Evolutionary conservation across 2,329 filamentous ascomycete species (phyloP), one percentile per base, ranked within the genome.

Genomic region (Corynespora cassiicola): DNA sequence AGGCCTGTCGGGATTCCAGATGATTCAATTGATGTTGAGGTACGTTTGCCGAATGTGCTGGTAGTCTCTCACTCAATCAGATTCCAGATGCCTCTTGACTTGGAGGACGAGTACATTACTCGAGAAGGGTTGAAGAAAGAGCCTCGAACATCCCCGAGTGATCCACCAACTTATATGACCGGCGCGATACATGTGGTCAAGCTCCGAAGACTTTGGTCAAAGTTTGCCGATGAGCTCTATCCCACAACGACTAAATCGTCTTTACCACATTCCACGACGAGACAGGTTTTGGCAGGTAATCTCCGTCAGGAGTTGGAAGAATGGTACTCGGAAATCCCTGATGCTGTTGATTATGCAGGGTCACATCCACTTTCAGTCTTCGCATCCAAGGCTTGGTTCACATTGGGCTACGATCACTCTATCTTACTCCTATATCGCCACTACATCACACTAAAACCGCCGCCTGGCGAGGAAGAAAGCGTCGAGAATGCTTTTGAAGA

Each of bases 391-490:
- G 58, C 63, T 9, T 73, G 70, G 69, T 73, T 73, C 30, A 41
- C 57, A 3, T 51, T 73, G 1, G 65, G 64, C 1, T 72, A 72
- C 30, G 47, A 70, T 37, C 61, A 73, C 38, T 65, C 68, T 2
- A 62, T 73, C 15, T 50, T 73, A 5, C 47, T 72, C 3, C 49
- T 74, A 2, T 71, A 73, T 34, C 58, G 68, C 1, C 61, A 31
- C 16, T 47, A 39, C 20, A 39, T 51, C 19, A 40, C 31, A 9
- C 21, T 21, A 18, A 18, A 25, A 10, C 17, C 21, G 11, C 32
- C 20, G 12, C 18, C 7, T 16, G 27, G 24, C 5, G 25, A 37
- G 9, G 31, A 37, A 14, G 30, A 29, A 3, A 26, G 23, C 16
- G 30, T 31, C 17, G 32, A 52, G 6, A 38, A 36, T 22, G 39